A percentile compares a stretch with the other conserved stretches of the same genome.
These are phyloP conservation scores for Talaromyces trachyspermus DNA, from an alignment of 495 filamentous ascomycete species.

Conservation along the genomic window DNA sequence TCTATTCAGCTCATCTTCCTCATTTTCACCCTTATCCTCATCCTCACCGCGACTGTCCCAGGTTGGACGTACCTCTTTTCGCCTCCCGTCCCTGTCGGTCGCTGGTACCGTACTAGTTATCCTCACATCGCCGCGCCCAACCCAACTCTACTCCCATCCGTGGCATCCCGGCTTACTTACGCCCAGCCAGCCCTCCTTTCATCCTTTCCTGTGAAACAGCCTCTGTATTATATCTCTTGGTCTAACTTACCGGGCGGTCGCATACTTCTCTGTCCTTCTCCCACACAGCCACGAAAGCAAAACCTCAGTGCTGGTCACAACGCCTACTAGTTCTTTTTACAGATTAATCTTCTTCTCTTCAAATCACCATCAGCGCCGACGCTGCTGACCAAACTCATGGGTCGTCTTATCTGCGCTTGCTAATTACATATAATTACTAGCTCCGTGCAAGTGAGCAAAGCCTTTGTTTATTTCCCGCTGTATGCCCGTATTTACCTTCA, in stretches of 20 bases:
- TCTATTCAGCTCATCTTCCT: not conserved
- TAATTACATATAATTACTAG: not conserved
- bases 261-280: too few relatives aligned
- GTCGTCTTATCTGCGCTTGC: not conserved
- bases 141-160: not conserved
- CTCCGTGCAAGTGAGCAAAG: not conserved
- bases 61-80: conserved; percentile 5
- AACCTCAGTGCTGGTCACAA: too few relatives aligned
- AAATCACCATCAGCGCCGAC: too few relatives aligned
- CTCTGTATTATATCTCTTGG: not conserved
- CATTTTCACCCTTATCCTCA: not conserved
- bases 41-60: not conserved
- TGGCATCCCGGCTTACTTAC: too few relatives aligned
- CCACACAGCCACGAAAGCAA: too few relatives aligned
- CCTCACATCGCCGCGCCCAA: not conserved
- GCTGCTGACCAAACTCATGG: too few relatives aligned
- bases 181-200: too few relatives aligned
- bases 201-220: not conserved
- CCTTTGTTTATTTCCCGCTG: not conserved
- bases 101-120: not conserved
- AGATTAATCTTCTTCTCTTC: too few relatives aligned
- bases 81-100: too few relatives aligned
- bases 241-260: too few relatives aligned
- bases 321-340: too few relatives aligned
- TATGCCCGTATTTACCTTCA: not conserved